A percentile compares a stretch with the other conserved stretches of the same genome.
phyloP scores from a whole-genome alignment of 768 basidiomycete species.

The Tricholoma saponaceum region DNA sequence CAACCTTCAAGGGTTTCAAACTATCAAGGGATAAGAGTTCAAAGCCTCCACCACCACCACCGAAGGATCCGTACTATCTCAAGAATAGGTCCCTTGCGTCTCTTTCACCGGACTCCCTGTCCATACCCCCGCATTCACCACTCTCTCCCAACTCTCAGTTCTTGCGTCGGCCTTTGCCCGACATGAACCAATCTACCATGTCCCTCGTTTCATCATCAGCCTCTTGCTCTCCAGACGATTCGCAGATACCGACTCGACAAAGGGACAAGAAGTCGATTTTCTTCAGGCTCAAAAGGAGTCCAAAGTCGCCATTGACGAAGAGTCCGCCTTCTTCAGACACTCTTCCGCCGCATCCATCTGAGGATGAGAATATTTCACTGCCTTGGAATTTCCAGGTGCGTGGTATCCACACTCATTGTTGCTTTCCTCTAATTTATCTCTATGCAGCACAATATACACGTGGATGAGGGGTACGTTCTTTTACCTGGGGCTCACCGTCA shows the following conservation, averaged over 20 bases:
- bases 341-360: conserved; percentile 21
- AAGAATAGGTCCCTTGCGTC: conserved; percentile 43
- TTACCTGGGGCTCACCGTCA: neutral
- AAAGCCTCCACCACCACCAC: conserved; percentile 55
- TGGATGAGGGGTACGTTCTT: conserved; percentile 62
- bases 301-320: conserved; percentile 22
- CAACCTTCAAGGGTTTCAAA: conserved; percentile 31
- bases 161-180: conserved; percentile 27
- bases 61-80: conserved; percentile 57
- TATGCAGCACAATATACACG: conserved; percentile 70
- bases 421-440: neutral
- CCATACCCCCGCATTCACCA: conserved; percentile 30
- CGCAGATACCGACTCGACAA: conserved; percentile 16
- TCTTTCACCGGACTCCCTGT: conserved; percentile 39
- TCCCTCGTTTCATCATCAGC: conserved; percentile 34
- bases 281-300: conserved; percentile 39
- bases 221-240: conserved; percentile 16
- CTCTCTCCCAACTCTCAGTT: conserved; percentile 21
- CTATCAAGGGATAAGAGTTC: conserved; percentile 23
- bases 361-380: conserved; percentile 59
- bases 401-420: conserved; percentile 4
- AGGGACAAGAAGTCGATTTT: conserved; percentile 37
- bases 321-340: conserved; percentile 15
- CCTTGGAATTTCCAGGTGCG: conserved; percentile 78
- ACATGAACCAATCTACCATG: conserved; percentile 28